phyloP scores from a whole-genome alignment of 345 rosid species.

The Combretum micranthum region DNA sequence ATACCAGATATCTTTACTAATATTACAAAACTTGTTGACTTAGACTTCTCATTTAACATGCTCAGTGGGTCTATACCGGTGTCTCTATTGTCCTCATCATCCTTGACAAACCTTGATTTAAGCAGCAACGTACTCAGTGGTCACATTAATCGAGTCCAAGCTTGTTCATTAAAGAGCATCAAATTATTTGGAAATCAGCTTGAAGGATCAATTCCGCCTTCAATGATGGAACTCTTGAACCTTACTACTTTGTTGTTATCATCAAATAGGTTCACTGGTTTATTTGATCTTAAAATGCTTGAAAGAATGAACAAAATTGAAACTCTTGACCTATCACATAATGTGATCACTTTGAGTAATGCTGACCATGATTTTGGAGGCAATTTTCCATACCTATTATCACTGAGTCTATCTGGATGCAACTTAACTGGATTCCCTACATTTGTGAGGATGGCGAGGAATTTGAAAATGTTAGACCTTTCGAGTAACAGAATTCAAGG shows the following conservation, averaged over 20 bases:
- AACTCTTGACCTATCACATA: slow-evolving; percentile 12
- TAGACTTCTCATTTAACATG: slow-evolving; percentile 7
- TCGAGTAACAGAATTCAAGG: slow-evolving; percentile 13
- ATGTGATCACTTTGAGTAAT: not conserved
- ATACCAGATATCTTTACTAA: slow-evolving; percentile 3
- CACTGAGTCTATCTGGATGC: slow-evolving; percentile 12
- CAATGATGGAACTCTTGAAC: slow-evolving; percentile 13
- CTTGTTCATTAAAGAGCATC: not conserved
- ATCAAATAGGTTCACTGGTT: slow-evolving; percentile 17
- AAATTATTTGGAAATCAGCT: slow-evolving; percentile 7
- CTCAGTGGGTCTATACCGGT: slow-evolving; percentile 17
- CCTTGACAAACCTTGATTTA: slow-evolving; percentile 5
- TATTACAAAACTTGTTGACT: not conserved
- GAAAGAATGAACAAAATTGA: slow-evolving; percentile 6
- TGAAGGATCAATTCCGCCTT: slow-evolving; percentile 17
- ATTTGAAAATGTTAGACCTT: not conserved
- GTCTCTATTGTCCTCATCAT: slow-evolving; percentile 14
- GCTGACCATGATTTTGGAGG: not conserved
- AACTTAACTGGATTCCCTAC: slow-evolving; percentile 17
- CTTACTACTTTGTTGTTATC: slow-evolving; percentile 4
- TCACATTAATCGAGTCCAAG: not conserved
- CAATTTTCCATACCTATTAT: slow-evolving; percentile 7
- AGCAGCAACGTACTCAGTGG: slow-evolving; percentile 7
- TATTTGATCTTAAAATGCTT: slow-evolving; percentile 10
- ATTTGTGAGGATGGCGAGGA: not conserved